Conservation (phyloP, 495 filamentous ascomycete species). For the Xylaria scruposa region DNA sequence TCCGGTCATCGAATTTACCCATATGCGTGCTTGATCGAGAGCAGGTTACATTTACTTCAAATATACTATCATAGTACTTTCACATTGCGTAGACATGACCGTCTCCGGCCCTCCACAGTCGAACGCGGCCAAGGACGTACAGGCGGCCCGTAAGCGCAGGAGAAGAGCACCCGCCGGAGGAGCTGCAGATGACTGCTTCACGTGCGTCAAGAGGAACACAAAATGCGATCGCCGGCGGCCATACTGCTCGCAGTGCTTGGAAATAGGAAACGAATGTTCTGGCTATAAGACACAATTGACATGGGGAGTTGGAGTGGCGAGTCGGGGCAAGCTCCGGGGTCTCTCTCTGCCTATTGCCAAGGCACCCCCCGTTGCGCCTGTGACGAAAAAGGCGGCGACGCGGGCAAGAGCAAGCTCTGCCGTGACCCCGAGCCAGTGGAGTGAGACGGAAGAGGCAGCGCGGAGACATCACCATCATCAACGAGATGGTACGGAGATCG, state of each 20-base stretch:
- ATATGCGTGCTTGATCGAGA: conserved; percentile 41
- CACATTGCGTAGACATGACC: conserved; percentile 46
- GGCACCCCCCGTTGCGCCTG: conserved; percentile 62
- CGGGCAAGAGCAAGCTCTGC: conserved; percentile 48
- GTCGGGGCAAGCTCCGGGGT: conserved; percentile 92
- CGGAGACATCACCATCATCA: conserved; percentile 32
- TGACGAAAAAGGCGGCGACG: conserved; percentile 50
- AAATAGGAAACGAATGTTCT: conserved; percentile 89
- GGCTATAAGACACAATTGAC: conserved; percentile 98
- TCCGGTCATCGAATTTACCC: conserved; percentile 35
- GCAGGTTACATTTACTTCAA: conserved; percentile 24
- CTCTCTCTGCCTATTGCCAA: conserved; percentile 84
- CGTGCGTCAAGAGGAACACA: conserved; percentile 80
- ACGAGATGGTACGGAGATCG: conserved; percentile 43
- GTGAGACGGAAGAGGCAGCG: conserved; percentile 43
- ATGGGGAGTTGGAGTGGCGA: conserved; percentile 97
- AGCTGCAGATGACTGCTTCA: conserved; percentile 94
- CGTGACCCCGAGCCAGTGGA: conserved; percentile 47
- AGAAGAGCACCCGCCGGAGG: conserved; percentile 88
- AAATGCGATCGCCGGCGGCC: conserved; percentile 93
- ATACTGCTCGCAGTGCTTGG: conserved; percentile 94
- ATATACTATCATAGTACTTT: conserved; percentile 15
- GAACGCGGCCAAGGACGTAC: conserved; percentile 48
- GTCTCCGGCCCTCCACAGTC: conserved; percentile 51
- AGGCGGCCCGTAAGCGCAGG: conserved; percentile 74